phyloP scores from a whole-genome alignment of 768 basidiomycete species.

The Filobasidium wieringae region DNA sequence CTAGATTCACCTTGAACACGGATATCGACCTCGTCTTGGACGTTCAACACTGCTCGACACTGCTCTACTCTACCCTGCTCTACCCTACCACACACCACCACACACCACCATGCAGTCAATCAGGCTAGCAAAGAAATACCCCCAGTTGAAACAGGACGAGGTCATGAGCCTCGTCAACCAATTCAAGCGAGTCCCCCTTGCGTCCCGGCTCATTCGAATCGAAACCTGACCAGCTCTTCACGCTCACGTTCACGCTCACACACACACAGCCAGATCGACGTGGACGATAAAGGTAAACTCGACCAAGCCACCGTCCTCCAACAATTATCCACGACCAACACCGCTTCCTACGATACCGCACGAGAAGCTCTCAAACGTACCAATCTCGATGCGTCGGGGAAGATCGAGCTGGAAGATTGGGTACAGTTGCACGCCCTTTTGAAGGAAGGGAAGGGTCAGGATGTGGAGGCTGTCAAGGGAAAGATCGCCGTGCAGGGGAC shows the following conservation, averaged over 20 bases:
- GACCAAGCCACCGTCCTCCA: slow-evolving; percentile 66
- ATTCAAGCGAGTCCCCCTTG: slow-evolving; percentile 66
- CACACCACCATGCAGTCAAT: slow-evolving; percentile 42
- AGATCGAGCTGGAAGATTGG: slow-evolving; percentile 95
- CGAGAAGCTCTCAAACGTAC: slow-evolving; percentile 72
- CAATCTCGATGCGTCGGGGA: slow-evolving; percentile 84
- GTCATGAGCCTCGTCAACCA: slow-evolving; percentile 86
- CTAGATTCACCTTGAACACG: too few relatives aligned
- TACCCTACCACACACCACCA: background rate
- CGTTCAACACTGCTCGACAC: too few relatives aligned
- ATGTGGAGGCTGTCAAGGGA: slow-evolving; percentile 43
- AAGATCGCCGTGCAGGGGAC: slow-evolving; percentile 91
- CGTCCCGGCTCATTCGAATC: background rate
- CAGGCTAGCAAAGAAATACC: slow-evolving; percentile 80
- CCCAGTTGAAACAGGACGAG: slow-evolving; percentile 80
- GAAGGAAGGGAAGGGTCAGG: slow-evolving; percentile 5
- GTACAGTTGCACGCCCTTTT: slow-evolving; percentile 57
- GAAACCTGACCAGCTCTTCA: too few relatives aligned
- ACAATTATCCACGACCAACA: slow-evolving; percentile 62
- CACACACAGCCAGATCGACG: slow-evolving; percentile 31
- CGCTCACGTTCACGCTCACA: background rate
- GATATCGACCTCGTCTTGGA: too few relatives aligned
- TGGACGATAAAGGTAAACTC: slow-evolving; percentile 37
- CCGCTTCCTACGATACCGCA: slow-evolving; percentile 74
- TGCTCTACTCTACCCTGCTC: too few relatives aligned